Evolutionary conservation across 352 stramenopile species (phyloP).

Genomic region (Phytophthora melonis): DNA sequence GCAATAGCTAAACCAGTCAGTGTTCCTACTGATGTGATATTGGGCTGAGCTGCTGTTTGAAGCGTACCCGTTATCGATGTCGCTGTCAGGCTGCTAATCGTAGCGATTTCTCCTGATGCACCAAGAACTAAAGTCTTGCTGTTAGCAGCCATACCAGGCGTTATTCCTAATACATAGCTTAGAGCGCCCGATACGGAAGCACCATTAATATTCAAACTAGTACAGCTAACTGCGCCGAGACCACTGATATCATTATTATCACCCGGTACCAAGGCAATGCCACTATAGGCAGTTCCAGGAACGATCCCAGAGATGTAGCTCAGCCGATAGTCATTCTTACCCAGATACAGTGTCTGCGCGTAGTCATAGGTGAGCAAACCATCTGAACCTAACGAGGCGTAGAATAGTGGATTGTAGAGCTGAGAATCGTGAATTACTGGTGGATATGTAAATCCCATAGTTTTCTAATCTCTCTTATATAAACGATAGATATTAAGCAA

Average conservation of each 20-base stretch:
- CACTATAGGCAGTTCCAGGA: no score
- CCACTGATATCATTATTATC: no score
- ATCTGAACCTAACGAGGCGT: slow-evolving; percentile 10
- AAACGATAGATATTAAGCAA: no score
- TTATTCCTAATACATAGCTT: no score
- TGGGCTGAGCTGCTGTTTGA: neutral
- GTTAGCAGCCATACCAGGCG: no score
- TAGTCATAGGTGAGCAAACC: slow-evolving; percentile 15
- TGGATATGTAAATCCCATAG: slow-evolving; percentile 20
- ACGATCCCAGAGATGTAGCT: neutral
- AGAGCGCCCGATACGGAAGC: no score
- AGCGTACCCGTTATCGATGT: neutral
- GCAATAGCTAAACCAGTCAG: rapidly evolving
- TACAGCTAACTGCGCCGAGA: no score
- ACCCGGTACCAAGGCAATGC: no score
- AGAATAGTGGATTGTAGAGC: slow-evolving; percentile 22
- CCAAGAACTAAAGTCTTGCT: no score
- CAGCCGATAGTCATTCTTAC: neutral
- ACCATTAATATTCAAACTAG: no score
- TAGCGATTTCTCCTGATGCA: neutral
- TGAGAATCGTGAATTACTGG: slow-evolving; percentile 14
- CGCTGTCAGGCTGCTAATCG: neutral
- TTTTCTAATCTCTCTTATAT: no score
- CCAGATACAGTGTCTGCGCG: slow-evolving; percentile 2
- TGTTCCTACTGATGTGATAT: no score